Conservation (phyloP, 805 yeast genomes). For the Yarrowia alimentaria region DNA sequence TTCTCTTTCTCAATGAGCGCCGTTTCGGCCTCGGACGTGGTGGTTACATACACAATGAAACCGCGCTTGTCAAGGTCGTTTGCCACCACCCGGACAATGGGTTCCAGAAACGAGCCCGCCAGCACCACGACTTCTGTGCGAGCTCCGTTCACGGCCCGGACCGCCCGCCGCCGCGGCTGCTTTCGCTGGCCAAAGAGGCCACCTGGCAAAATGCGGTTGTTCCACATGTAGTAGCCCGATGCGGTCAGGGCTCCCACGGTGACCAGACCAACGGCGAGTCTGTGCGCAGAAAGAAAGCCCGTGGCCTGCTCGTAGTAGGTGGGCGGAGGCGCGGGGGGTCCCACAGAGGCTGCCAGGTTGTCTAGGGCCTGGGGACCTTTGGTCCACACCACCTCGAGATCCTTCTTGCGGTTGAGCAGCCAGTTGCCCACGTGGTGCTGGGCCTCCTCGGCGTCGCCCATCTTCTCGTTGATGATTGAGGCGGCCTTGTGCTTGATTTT, state of each 20-base stretch:
- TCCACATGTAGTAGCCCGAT: conserved; percentile 31
- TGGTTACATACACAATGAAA: conserved; percentile 74
- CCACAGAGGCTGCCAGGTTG: conserved; percentile 9
- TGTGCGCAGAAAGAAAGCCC: conserved; percentile 36
- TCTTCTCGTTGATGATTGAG: conserved; percentile 7
- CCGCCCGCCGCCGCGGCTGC: conserved; percentile 52
- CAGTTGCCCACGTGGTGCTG: conserved; percentile 15
- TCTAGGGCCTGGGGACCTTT: not conserved
- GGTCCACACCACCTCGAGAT: conserved; percentile 12
- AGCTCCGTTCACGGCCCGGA: conserved; percentile 64
- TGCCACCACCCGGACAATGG: conserved; percentile 65
- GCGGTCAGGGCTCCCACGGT: conserved; percentile 33
- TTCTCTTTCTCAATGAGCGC: conserved; percentile 49
- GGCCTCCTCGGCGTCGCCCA: conserved; percentile 21
- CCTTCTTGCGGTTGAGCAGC: conserved; percentile 22
- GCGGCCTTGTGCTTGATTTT: conserved; percentile 26
- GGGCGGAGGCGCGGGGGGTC: conserved; percentile 37
- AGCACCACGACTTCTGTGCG: conserved; percentile 71
- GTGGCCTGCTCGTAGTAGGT: conserved; percentile 29
- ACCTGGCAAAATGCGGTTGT: conserved; percentile 24
- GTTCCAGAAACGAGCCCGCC: conserved; percentile 75
- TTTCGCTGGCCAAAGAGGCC: conserved; percentile 19
- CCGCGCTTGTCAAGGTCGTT: conserved; percentile 76
- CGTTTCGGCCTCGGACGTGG: conserved; percentile 59
- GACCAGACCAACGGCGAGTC: conserved; percentile 31